These are phyloP conservation scores for Zelonia costaricensis DNA, from an alignment of 208 protist genomes.

Conservation along the genomic window DNA sequence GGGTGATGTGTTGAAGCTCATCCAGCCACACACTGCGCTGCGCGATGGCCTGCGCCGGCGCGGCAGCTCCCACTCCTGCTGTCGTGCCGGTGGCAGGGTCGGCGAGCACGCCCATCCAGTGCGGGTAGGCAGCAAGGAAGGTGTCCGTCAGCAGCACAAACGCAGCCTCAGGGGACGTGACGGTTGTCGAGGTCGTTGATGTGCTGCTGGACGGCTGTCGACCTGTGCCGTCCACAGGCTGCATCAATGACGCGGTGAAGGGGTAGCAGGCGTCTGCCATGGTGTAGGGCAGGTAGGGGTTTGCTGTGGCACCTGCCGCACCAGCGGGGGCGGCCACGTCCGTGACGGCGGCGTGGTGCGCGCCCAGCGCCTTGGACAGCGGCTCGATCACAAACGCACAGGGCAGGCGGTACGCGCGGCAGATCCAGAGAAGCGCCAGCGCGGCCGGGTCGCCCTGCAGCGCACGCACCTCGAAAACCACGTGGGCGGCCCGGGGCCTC, in stretches of 20 bases:
- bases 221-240: not conserved
- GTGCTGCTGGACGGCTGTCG: not conserved
- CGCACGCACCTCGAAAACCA: constrained; percentile 52
- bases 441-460: constrained; percentile 65
- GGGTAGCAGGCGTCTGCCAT: constrained; percentile 34
- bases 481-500: not conserved
- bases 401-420: constrained; percentile 65
- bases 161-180: constrained; percentile 27
- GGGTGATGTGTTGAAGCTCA: constrained; percentile 42
- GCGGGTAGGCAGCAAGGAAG: constrained; percentile 26
- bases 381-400: constrained; percentile 61
- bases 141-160: constrained; percentile 28
- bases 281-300: constrained; percentile 26
- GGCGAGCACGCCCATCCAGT: constrained; percentile 30
- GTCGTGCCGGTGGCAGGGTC: not conserved
- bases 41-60: not conserved
- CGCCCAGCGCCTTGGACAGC: constrained; percentile 28
- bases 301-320: not conserved
- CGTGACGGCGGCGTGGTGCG: not conserved
- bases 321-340: not conserved
- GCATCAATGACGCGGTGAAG: constrained; percentile 16
- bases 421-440: constrained; percentile 74
- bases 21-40: constrained; percentile 35
- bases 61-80: too few relatives aligned
- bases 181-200: constrained; percentile 4